These are phyloP conservation scores for Syzygium grande DNA, from an alignment of 345 rosid species.

Conservation along the genomic window DNA sequence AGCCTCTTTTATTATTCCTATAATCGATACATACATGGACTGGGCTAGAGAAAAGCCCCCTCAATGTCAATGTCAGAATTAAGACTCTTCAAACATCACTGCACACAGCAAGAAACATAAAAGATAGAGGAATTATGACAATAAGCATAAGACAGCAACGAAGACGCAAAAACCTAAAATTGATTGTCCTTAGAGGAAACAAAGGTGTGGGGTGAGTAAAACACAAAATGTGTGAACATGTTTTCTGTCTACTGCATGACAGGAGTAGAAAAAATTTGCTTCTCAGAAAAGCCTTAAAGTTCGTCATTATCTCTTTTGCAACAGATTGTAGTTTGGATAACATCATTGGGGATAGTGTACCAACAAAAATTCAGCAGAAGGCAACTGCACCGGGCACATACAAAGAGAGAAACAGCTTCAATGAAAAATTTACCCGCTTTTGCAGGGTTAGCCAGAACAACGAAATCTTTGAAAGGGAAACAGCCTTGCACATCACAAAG, in stretches of 20 bases:
- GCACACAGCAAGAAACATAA: neutral
- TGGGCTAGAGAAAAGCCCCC: neutral
- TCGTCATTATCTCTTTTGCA: neutral
- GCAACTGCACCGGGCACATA: neutral
- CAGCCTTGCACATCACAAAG: neutral
- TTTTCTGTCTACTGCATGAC: neutral
- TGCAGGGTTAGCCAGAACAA: neutral
- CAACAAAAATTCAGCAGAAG: neutral
- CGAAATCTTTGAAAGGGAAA: neutral
- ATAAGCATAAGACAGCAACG: neutral
- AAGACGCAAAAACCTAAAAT: neutral
- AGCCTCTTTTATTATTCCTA: neutral
- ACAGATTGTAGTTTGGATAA: neutral
- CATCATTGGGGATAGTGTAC: neutral
- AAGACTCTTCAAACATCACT: neutral
- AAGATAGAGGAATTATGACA: neutral
- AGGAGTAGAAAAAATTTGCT: neutral
- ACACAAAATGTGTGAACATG: neutral
- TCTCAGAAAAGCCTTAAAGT: neutral
- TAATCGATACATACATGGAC: neutral
- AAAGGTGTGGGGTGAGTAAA: neutral
- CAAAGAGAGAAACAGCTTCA: neutral
- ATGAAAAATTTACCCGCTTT: neutral
- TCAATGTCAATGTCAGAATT: neutral
- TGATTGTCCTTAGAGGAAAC: neutral